Base-by-base conservation (phyloP, 148 eudicot species). In the Fallopia convolvulus region DNA sequence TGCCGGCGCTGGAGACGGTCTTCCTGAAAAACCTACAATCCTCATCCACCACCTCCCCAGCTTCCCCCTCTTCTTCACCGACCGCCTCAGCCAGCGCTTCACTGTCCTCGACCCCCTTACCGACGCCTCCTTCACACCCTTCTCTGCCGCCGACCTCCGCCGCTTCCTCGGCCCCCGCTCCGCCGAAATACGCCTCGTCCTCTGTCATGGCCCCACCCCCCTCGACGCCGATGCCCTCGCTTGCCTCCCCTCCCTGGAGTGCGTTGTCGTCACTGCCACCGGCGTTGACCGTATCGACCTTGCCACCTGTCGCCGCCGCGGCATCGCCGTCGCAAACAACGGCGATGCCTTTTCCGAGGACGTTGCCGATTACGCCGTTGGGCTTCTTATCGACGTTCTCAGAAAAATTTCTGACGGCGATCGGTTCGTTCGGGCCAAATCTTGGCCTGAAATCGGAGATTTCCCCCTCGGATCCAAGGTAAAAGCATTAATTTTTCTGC, bases 301-400 rank as follows among this genome's bases (percentile, higher is more conserved):
- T 26, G 77, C 78, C 33, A 92, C 85, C 76, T 92, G 94, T 76
- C 84, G 87, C 65, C 89, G 89, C 71, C 87, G 98, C 2, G 87
- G 86, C 3, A 76, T 93, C 20, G 70, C 73, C 0, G 87, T 93
- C 41, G 79, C 90, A 17, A 89, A 82, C 75, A 84, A 86, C 44
- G 94, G 94, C 5, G 94, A 85, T 3, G 82, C 89, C 0, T 93
- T 89, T 71, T 85, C 97, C 1, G 97, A 80, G 11, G 98, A 90
- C 70, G 88, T 60, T 2, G 94, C 94, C 1, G 98, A 93, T 76
- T 88, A 71, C 15, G 94, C 92, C 15, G 85, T 93, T 7, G 92
- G 85, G 7, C 82, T 93, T 44, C 75, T 89, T 47, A 32, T 93
- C 7, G 98, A 90, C 75, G 93, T 93, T 60, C 81, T 91, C 4